A percentile compares a stretch with the other conserved stretches of the same genome.
Evolutionary conservation across 345 rosid genomes (phyloP).

Genomic region (Combretum micranthum): DNA sequence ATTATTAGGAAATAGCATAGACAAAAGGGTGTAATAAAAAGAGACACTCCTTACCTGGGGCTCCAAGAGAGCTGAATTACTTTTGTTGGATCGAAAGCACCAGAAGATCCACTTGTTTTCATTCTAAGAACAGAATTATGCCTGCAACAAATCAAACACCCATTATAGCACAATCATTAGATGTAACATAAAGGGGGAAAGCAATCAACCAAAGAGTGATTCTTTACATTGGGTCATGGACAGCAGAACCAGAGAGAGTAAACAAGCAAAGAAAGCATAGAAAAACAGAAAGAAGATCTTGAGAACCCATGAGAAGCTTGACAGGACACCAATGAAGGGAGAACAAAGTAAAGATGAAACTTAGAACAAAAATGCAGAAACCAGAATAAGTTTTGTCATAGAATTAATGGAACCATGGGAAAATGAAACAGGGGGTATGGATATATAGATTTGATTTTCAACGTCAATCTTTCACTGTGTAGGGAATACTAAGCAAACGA

Average conservation of each 20-base stretch:
- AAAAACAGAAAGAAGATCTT: too few species aligned
- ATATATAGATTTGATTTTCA: too few species aligned
- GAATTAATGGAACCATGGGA: too few species aligned
- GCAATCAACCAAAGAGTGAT: neutral
- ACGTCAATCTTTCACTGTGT: neutral
- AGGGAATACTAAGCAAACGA: neutral
- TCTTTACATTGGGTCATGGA: too few species aligned
- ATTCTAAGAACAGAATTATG: conserved; percentile 35
- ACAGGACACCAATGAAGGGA: neutral
- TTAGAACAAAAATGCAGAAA: too few species aligned
- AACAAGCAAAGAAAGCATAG: too few species aligned
- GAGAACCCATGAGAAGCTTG: too few species aligned
- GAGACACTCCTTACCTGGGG: conserved; percentile 46
- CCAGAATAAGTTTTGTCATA: too few species aligned
- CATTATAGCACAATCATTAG: conserved; percentile 19
- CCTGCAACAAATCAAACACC: conserved; percentile 39
- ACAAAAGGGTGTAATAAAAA: neutral
- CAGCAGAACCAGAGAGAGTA: too few species aligned
- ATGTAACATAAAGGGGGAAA: neutral
- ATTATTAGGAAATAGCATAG: neutral
- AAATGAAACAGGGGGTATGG: too few species aligned
- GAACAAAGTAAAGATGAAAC: neutral
- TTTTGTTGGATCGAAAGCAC: conserved; percentile 62
- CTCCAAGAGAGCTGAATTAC: conserved; percentile 87
- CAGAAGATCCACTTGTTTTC: conserved; percentile 35